phyloP scores from a whole-genome alignment of 768 basidiomycete genomes.

The Gymnopilus dilepis region DNA sequence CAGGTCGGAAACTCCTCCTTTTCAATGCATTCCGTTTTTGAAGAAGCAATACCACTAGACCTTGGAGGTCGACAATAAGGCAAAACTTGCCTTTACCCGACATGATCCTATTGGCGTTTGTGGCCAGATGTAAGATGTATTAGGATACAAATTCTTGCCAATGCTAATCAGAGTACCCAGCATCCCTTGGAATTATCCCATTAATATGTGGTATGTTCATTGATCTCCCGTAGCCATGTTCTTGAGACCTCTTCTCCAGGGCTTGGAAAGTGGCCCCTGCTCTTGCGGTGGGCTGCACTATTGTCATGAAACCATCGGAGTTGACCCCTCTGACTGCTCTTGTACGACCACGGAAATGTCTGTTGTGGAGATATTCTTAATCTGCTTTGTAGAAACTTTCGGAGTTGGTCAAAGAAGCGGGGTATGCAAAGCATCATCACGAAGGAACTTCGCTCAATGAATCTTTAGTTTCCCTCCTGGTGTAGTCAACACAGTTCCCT shows the following conservation, averaged over 20 bases:
- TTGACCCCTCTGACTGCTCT: slow-evolving; percentile 84
- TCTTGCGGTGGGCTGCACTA: slow-evolving; percentile 88
- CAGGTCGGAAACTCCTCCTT: slow-evolving; percentile 53
- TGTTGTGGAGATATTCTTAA: slow-evolving; percentile 7
- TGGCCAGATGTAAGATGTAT: slow-evolving; percentile 75
- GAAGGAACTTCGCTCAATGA: slow-evolving; percentile 14
- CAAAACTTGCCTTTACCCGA: slow-evolving; percentile 84
- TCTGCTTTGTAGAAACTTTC: slow-evolving; percentile 67
- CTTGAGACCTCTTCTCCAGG: slow-evolving; percentile 40
- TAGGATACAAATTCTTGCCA: slow-evolving; percentile 1
- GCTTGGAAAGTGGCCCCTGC: slow-evolving; percentile 95
- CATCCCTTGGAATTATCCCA: slow-evolving; percentile 95
- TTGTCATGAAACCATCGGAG: slow-evolving; percentile 96
- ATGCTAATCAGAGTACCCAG: slow-evolving; percentile 38
- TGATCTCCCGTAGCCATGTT: not conserved
- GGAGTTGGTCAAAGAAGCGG: slow-evolving; percentile 82
- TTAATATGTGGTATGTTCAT: slow-evolving; percentile 73
- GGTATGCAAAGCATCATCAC: slow-evolving; percentile 49
- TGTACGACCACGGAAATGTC: slow-evolving; percentile 42
- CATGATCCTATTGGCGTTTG: slow-evolving; percentile 95
- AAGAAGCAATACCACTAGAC: slow-evolving; percentile 45
- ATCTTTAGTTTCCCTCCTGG: slow-evolving; percentile 81
- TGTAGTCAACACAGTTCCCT: slow-evolving; percentile 88
- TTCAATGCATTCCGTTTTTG: slow-evolving; percentile 1
- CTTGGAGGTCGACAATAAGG: slow-evolving; percentile 80